Evolutionary conservation across 768 basidiomycete species (phyloP), one percentile per base, ranked within the genome.

Genomic region (Galerina sulciceps): DNA sequence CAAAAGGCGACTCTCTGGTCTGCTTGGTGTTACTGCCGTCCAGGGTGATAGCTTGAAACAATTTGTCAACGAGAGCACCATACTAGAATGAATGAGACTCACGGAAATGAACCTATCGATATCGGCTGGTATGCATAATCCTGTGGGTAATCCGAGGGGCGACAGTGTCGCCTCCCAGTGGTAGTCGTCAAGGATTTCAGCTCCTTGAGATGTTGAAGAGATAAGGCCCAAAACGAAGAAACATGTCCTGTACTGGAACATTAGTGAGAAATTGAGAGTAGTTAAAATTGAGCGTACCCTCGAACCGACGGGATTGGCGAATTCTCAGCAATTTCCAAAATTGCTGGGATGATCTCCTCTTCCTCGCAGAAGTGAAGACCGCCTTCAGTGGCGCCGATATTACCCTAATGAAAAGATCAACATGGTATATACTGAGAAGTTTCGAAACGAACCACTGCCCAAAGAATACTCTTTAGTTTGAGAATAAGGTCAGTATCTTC

Each of bases 311-410:
- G 87, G 54, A 98, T 89, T 1, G 84, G 82, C 1, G 96, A 97
- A 57, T 90, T 82, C 66, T 94, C 92, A 6, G 96, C 94, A 51
- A 99, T 98, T 59, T 94, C 88, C 40, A 98, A 79, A 54, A 99
- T 89, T 6, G 86, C 84, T 20, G 94, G 91, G 41, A 99, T 90
- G 55, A 99, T 88, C 64, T 96, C 95, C 70, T 97, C 94, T 60
- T 96, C 95, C 67, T 99, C 96, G 34, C 99, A 81, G 72, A 99
- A 95, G 0, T 88, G 90, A n/a, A 99, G 81, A 0, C 97, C 97
- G 8, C 93, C 88, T 64, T 90, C 85, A 0, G 91, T 91, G 0
- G 96, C 87, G 2, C 95, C 96, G 50, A 99, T 90, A 69, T 96
- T 95, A 3, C 97, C 97, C 96, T 99, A 63, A 20, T 17, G 15